Base-by-base conservation (phyloP, 768 basidiomycete genomes). In the Pleurotus djamor region DNA sequence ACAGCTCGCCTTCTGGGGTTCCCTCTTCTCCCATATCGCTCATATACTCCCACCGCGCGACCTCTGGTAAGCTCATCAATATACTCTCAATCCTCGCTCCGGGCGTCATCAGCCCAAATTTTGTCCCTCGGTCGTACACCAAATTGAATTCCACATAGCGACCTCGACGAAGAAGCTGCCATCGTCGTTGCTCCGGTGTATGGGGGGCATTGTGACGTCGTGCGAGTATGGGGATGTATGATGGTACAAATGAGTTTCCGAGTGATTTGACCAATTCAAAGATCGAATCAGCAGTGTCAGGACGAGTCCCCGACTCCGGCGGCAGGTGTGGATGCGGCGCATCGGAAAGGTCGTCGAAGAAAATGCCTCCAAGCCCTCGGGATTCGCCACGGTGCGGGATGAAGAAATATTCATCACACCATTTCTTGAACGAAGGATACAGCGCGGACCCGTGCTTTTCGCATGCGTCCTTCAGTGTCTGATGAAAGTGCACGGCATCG, bases 381-480 rank as follows among this genome's bases (percentile, higher is more conserved):
- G 85, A 74, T 75, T 98, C 97, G 34, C 74, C 69, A 9, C 97
- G 86, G 71, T 98, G 97, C 14, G 91, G 82, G 67, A 98, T 90
- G 72, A 81, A 89, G 73, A 99, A 99, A 76, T 99, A 99, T 70
- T 96, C 89, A 74, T 98, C 97, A 76, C 96, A 98, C 94, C 95
- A 98, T 64, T 83, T 83, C 71, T 98, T 98, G 83, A 95, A 94
- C 2, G 79, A 76, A 2, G 83, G 80, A 76, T 93, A 92, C 55
- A 96, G 78, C 32, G 76, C 74, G 2, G 77, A 62, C 41, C 91
- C 86, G 68, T 94, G 88, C 28, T 76, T 71, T 64, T 91, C 89
- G 71, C 93, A 96, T 1, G 90, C 91, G 6, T 68, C 69, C 69
- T 92, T 89, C 63, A 96, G 72, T 2, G 87, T 88, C 14, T 68